A percentile compares a stretch with the other conserved stretches of the same genome.
Evolutionary conservation across 106 monocot genomes (phyloP).

Genomic region (Iris macrosiphon): DNA sequence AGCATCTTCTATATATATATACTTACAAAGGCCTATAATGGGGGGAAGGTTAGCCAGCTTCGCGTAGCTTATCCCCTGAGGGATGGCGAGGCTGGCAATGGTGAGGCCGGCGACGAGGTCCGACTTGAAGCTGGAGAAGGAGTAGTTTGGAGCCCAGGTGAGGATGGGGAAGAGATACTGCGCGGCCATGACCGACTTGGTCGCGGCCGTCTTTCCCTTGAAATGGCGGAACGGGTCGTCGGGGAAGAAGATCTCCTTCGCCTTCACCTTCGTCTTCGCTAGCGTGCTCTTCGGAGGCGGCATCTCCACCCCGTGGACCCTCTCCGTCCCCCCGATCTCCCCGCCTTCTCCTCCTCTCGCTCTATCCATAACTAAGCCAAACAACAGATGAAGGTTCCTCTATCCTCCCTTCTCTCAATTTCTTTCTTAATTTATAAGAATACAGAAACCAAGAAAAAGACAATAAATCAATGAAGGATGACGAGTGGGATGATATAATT

Average conservation of each 20-base stretch:
- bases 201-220: constrained; percentile 33
- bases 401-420: no score
- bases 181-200: constrained; percentile 40
- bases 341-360: no score
- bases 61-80: constrained; percentile 96
- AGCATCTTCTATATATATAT: no score
- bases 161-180: constrained; percentile 76
- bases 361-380: no score
- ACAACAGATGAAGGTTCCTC: no score
- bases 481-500: no score
- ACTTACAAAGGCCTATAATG: constrained; percentile 47
- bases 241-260: constrained; percentile 93
- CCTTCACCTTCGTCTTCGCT: constrained; percentile 44
- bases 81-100: constrained; percentile 90
- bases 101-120: constrained; percentile 87
- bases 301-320: background rate
- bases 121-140: constrained; percentile 67
- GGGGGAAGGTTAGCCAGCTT: constrained; percentile 83
- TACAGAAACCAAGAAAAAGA: no score
- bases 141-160: constrained; percentile 58
- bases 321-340: background rate
- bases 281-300: constrained; percentile 43
- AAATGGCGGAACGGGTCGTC: constrained; percentile 80
- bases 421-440: no score
- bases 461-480: no score